These are phyloP conservation scores for Trypanosoma caninum DNA, from an alignment of 208 protist species.

Conservation along the genomic window DNA sequence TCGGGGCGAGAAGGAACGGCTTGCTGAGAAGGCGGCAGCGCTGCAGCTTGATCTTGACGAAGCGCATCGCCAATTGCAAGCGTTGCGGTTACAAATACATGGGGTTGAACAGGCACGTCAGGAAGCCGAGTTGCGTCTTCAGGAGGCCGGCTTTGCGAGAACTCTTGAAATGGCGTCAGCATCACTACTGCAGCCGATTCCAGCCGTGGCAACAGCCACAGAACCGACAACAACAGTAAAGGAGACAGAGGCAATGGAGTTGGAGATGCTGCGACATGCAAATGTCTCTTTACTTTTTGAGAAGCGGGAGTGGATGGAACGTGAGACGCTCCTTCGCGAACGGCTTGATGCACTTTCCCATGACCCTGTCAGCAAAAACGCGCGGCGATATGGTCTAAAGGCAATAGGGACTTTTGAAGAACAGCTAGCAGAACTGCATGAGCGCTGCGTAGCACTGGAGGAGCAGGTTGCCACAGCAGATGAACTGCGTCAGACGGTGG, in stretches of 20 bases:
- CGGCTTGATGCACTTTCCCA: constrained; percentile 56
- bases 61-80: constrained; percentile 5
- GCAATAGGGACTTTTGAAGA: constrained; percentile 49
- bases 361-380: constrained; percentile 65
- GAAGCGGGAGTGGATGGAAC: constrained; percentile 45
- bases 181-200: not conserved
- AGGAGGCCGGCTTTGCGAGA: not conserved
- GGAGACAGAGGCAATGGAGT: constrained; percentile 8
- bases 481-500: constrained; percentile 19
- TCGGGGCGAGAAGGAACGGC: constrained; percentile 10
- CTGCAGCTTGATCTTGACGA: constrained; percentile 13
- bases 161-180: not conserved
- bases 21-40: constrained; percentile 10
- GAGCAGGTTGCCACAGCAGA: constrained; percentile 12
- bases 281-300: constrained; percentile 35
- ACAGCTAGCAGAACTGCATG: constrained; percentile 32
- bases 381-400: constrained; percentile 67
- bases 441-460: constrained; percentile 24
- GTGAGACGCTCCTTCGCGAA: constrained; percentile 49
- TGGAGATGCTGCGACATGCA: constrained; percentile 38
- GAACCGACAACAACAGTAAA: not conserved
- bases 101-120: constrained; percentile 43
- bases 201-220: not conserved
- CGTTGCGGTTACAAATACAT: constrained; percentile 16
- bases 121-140: constrained; percentile 43